Conservation (phyloP, 169 alveolate genomes). For the Prorocentrum cordatum region DNA sequence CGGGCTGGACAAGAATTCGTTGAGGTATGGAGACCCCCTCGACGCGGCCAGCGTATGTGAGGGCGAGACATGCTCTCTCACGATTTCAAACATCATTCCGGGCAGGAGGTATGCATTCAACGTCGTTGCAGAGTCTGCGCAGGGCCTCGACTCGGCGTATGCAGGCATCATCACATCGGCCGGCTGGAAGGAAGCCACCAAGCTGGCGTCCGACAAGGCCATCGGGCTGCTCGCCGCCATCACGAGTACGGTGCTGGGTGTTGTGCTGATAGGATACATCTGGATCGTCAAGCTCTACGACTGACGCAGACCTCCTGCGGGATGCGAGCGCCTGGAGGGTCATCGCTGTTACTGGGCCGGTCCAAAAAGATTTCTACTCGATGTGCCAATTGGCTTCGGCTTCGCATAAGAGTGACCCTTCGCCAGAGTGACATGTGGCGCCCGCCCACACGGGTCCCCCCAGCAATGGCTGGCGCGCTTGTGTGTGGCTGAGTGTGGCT, state of each 20-base stretch:
- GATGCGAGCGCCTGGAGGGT: too few relatives aligned
- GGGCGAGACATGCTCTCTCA: background rate
- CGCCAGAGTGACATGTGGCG: too few relatives aligned
- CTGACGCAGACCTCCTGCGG: too few relatives aligned
- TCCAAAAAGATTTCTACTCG: too few relatives aligned
- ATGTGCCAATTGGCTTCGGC: too few relatives aligned
- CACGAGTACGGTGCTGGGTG: background rate
- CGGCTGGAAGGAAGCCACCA: background rate
- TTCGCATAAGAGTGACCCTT: too few relatives aligned
- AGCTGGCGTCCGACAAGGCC: too few relatives aligned
- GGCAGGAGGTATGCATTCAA: background rate
- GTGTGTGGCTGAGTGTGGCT: too few relatives aligned
- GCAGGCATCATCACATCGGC: background rate
- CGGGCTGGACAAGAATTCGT: background rate
- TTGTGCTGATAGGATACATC: background rate
- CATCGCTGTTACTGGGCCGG: too few relatives aligned
- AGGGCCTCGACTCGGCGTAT: background rate
- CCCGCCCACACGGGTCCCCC: too few relatives aligned
- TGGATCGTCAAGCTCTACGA: background rate
- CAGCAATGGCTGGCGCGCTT: too few relatives aligned
- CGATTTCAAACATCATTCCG: background rate
- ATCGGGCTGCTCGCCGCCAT: background rate
- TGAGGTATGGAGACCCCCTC: background rate
- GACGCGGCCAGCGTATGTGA: background rate
- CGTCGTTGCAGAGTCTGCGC: background rate